Evolutionary conservation across 139 green algal genomes (phyloP), one percentile per base, ranked within the genome.

Genomic region (Asterochloris sp.): DNA sequence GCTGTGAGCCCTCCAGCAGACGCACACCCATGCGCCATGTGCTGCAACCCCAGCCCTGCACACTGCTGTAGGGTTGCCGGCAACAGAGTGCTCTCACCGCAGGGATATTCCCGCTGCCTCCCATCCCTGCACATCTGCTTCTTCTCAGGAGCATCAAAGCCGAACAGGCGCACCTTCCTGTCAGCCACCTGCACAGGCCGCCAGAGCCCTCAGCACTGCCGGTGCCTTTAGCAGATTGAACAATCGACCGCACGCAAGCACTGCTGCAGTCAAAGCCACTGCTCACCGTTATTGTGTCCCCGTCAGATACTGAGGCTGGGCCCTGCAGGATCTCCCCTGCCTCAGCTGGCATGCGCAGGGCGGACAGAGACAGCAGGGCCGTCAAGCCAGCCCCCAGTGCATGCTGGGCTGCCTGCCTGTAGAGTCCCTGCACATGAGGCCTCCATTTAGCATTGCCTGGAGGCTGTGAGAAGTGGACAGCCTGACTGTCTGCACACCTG

Each of bases 131-230:
- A 97, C 23, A 63, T 76, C 86, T 97, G 94, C n/a, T 84, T 81
- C 61, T 85, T 94, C 83, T 97, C 94, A 0, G 93, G 93, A 0
- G 94, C 94, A 75, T 97, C 94, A 14, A 97, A 82, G 1, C 89
- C 94, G 78, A 91, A 95, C 64, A 97, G 73, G 4, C 94, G 85
- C 14, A 93, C 83, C 10, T 83, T 81, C 17, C 82, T 86, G 64
- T 75, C 83, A 27, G 73, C 75, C 2, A 86, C 79, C 83, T 86
- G 77, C 73, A 63, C 61, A 10, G n/a, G 63, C 15, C 12, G 14
- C 12, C 28, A 23, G 74, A 13, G 14, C 0, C 19, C 60, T 29
- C 54, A 62, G 21, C 62, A 28, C 38, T 38, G 23, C 13, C 69
- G 13, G 17, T 26, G 47, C 12, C 28, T 11, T 1, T 17, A 12